Percentiles rank a stretch among this genome's conserved stretches.
phyloP scores from a whole-genome alignment of 2,329 filamentous ascomycete genomes.

The Xylaria multiplex region DNA sequence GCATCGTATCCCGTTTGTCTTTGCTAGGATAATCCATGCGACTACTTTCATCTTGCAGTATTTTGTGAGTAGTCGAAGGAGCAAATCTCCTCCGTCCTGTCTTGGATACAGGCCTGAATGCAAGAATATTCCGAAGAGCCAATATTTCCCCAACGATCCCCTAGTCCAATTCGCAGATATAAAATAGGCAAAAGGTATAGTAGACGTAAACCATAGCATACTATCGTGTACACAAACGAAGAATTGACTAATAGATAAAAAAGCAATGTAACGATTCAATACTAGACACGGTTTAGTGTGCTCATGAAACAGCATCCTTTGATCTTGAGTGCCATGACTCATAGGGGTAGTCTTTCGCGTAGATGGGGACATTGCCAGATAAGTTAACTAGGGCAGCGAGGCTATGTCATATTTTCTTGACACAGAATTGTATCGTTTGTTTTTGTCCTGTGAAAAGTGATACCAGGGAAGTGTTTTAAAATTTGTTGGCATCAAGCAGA shows the following conservation, averaged over 20 bases:
- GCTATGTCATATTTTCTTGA: background rate
- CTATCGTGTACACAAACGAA: background rate
- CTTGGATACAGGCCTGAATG: background rate
- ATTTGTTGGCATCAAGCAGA: background rate
- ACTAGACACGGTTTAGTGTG: background rate
- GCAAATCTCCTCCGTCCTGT: background rate
- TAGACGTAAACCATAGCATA: slow-evolving; percentile 1
- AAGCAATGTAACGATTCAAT: slow-evolving; percentile 15
- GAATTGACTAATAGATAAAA: background rate
- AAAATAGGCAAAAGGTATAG: slow-evolving; percentile 26
- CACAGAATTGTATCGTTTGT: background rate
- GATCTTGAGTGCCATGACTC: background rate
- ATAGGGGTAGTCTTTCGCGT: slow-evolving; percentile 5
- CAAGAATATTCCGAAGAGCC: background rate
- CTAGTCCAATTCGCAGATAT: background rate
- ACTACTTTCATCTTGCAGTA: background rate
- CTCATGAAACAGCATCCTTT: background rate
- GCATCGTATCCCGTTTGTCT: background rate
- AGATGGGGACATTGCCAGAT: background rate
- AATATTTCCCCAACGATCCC: background rate
- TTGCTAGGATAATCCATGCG: background rate
- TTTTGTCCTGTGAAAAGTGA: background rate
- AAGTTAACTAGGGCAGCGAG: background rate
- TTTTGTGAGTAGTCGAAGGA: background rate
- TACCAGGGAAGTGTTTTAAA: background rate